A percentile compares a stretch with the other conserved stretches of the same genome.
Evolutionary conservation across 2,329 filamentous ascomycete genomes (phyloP).

Genomic region (Diaporthe helianthi): DNA sequence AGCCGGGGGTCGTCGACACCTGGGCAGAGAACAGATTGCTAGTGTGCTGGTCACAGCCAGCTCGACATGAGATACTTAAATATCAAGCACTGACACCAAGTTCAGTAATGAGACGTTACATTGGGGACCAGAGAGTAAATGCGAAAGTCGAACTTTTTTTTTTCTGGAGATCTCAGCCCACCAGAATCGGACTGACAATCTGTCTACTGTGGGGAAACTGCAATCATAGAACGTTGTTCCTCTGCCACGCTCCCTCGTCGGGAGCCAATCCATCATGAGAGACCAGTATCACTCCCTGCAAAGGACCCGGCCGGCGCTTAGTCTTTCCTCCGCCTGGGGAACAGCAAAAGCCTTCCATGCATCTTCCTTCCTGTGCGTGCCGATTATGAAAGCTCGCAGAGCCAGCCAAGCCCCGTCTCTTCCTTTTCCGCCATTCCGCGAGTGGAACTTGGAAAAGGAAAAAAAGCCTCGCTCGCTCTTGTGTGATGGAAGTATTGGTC

Average conservation of each 20-base stretch:
- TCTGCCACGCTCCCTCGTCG: conserved; percentile 33
- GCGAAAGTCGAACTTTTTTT: conserved; percentile 35
- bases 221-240: conserved; percentile 33
- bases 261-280: conserved; percentile 30
- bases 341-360: conserved; percentile 34
- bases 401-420: conserved; percentile 33
- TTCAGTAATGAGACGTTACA: background rate
- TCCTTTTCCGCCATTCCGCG: conserved; percentile 31
- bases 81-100: too few relatives aligned
- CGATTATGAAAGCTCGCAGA: conserved; percentile 33
- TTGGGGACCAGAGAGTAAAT: background rate
- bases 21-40: too few relatives aligned
- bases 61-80: too few relatives aligned
- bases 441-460: conserved; percentile 32
- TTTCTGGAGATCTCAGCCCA: conserved; percentile 35
- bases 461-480: conserved; percentile 34
- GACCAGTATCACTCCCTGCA: conserved; percentile 31
- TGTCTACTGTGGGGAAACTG: conserved; percentile 35
- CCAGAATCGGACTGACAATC: conserved; percentile 34
- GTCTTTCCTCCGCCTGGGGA: conserved; percentile 34
- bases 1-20: too few relatives aligned
- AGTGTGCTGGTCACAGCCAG: too few relatives aligned
- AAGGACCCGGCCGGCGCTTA: conserved; percentile 32
- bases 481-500: conserved; percentile 33
- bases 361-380: conserved; percentile 32